Base-by-base conservation (phyloP, 2,329 filamentous ascomycete species). In the Mycosphaerella arachidis region DNA sequence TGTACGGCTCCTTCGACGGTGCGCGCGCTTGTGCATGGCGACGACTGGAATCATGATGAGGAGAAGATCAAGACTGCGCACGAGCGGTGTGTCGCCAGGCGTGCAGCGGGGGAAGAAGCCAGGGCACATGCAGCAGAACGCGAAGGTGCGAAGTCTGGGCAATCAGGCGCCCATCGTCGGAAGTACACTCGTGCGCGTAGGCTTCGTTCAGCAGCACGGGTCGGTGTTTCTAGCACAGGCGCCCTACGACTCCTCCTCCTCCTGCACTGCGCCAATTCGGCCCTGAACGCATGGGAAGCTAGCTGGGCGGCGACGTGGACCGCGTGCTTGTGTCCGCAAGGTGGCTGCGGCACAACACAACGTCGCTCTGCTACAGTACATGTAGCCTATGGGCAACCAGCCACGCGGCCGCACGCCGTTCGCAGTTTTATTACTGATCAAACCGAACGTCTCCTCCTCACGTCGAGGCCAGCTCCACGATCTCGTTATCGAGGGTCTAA, bases 71-170 rank as follows among this genome's bases (percentile, higher is more conserved):
- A 20, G n/a, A 18, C 50, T 35, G 29, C 50, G 10, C n/a, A 13
- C 33, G 27, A 55, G 40, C 40, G 53, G 53, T 55, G 37, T 45
- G 37, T 30, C 43, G 52, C 52, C 12, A 54, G 33, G 52, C 33
- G 31, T 54, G 52, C 52, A 43, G 52, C 52, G 46, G 46, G 46
- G 46, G 29, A 30, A 50, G 29, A 30, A 50, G 29, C 16, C 31
- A 40, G 30, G 30, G 52, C 52, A 29, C 13, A 27, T 50, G 46
- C 46, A 50, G 46, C 46, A 43, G 40, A 43, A 43, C 40, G 40
- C 40, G 40, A 43, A 43, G 5, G 40, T 43, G 40, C 40, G 40
- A 43, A 43, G 40, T 16, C 40, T 43, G 40, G 48, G 48, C 53
- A 24, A 43, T 55, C 37, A 55, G 53, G 53, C 53, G 53, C n/a